These are phyloP conservation scores for Schizochytrium sp. DNA, from an alignment of 108 stramenopile species.

Conservation along the genomic window DNA sequence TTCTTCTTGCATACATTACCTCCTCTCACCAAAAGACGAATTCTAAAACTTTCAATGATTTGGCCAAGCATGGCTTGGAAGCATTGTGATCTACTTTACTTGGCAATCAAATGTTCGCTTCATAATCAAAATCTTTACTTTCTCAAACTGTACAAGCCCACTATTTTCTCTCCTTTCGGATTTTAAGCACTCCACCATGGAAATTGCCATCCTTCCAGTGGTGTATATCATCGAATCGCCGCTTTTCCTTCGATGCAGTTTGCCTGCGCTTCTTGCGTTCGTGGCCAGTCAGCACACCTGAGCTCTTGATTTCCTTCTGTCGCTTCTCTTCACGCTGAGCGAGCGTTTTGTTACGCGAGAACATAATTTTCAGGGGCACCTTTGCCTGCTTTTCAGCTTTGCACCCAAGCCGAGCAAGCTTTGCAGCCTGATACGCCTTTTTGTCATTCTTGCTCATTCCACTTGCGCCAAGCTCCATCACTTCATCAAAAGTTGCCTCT, in stretches of 20 bases:
- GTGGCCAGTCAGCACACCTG: conserved; percentile 10
- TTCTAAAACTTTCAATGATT: no score
- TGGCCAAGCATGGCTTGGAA: no score
- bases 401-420: conserved; percentile 16
- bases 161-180: conserved; percentile 1
- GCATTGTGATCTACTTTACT: no score
- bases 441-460: conserved; percentile 27
- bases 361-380: conserved; percentile 41
- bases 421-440: conserved; percentile 37
- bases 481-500: conserved; percentile 15
- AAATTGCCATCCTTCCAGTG: conserved; percentile 43
- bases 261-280: conserved; percentile 24
- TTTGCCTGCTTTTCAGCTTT: neutral
- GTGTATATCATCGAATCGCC: conserved; percentile 44
- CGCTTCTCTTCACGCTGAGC: conserved; percentile 24
- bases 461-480: conserved; percentile 52
- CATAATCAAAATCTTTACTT: no score
- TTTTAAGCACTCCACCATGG: conserved; percentile 28
- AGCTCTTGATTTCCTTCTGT: neutral
- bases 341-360: neutral
- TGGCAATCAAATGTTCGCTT: no score
- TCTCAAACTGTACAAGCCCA: neutral
- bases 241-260: conserved; percentile 37
- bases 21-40: no score
- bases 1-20: no score